A percentile compares a stretch with the other conserved stretches of the same genome.
Evolutionary conservation across 2,329 filamentous ascomycete genomes (phyloP).

Genomic region (Fusarium staphyleae): DNA sequence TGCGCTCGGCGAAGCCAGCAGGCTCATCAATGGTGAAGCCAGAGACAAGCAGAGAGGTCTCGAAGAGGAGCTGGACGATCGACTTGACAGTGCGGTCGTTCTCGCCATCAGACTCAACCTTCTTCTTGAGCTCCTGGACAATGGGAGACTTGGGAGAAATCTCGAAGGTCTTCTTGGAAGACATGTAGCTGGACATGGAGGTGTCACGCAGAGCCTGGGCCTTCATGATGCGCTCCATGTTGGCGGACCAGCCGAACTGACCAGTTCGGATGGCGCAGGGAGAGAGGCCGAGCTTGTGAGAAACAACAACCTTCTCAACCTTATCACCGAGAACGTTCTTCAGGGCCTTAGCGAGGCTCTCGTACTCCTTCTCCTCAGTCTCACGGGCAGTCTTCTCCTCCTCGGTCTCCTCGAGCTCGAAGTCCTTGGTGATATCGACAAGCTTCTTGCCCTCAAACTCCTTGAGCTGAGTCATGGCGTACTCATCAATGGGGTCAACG

Average conservation of each 20-base stretch:
- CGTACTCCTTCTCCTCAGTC: constrained; percentile 97
- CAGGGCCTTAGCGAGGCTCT: constrained; percentile 91
- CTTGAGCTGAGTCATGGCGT: constrained; percentile 99
- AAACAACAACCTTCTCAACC: constrained; percentile 99
- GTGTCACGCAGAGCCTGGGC: constrained; percentile 99
- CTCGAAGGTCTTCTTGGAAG: constrained; percentile 99
- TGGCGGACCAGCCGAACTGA: constrained; percentile 99
- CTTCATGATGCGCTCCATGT: constrained; percentile 99
- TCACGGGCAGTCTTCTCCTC: constrained; percentile 98
- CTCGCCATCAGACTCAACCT: constrained; percentile 97
- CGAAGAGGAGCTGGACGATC: constrained; percentile 97
- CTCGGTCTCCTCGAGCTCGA: constrained; percentile 99
- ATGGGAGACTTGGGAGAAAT: constrained; percentile 99
- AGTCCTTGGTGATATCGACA: constrained; percentile 99
- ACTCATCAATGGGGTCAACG: constrained; percentile 98
- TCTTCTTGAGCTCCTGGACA: constrained; percentile 99
- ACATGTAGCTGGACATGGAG: constrained; percentile 99
- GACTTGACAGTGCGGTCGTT: constrained; percentile 99
- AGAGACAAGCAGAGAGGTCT: constrained; percentile 97
- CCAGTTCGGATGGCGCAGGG: constrained; percentile 99
- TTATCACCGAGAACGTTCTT: constrained; percentile 99
- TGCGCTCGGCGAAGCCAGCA: constrained; percentile 96
- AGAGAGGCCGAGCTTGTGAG: constrained; percentile 92
- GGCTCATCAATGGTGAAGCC: constrained; percentile 99
- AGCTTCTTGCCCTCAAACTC: constrained; percentile 99